These are phyloP conservation scores for Apiotrichum gamsii DNA, from an alignment of 1,284 basidiomycete genomes.

Conservation along the genomic window DNA sequence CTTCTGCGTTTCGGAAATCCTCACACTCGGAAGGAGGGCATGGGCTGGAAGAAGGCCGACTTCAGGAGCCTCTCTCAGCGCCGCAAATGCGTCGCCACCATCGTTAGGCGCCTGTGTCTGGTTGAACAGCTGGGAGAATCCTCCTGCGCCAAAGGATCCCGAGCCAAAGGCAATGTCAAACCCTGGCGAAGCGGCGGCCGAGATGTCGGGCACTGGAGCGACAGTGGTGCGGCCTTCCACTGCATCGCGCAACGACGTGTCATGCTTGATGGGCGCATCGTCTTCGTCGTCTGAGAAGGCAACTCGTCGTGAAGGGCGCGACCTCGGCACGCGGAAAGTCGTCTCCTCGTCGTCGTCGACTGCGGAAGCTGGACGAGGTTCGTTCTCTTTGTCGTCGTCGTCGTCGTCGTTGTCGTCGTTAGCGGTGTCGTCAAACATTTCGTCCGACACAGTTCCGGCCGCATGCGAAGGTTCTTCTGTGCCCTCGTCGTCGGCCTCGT, in stretches of 20 bases:
- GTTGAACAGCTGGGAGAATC: constrained; percentile 43
- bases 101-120: constrained; percentile 23
- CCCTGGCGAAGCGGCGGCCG: background rate
- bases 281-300: constrained; percentile 31
- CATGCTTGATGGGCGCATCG: background rate
- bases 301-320: constrained; percentile 13
- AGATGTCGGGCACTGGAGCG: background rate
- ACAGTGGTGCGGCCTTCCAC: background rate
- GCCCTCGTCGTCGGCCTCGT: background rate
- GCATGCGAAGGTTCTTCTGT: too few species aligned
- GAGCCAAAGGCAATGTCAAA: background rate
- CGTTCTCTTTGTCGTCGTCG: constrained; percentile 9
- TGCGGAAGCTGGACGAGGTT: background rate
- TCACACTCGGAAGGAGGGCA: constrained; percentile 26
- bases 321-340: constrained; percentile 8
- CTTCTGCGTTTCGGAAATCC: constrained; percentile 37
- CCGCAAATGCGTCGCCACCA: constrained; percentile 26
- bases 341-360: constrained; percentile 17
- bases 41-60: constrained; percentile 22
- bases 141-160: constrained; percentile 5
- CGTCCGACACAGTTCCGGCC: constrained; percentile 1
- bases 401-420: background rate
- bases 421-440: constrained; percentile 1
- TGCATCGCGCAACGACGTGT: background rate
- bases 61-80: constrained; percentile 19